Percentiles rank a stretch among this genome's conserved stretches.
These are phyloP conservation scores for Hysterium pulicare DNA, from an alignment of 2,329 filamentous ascomycete genomes.

Conservation along the genomic window DNA sequence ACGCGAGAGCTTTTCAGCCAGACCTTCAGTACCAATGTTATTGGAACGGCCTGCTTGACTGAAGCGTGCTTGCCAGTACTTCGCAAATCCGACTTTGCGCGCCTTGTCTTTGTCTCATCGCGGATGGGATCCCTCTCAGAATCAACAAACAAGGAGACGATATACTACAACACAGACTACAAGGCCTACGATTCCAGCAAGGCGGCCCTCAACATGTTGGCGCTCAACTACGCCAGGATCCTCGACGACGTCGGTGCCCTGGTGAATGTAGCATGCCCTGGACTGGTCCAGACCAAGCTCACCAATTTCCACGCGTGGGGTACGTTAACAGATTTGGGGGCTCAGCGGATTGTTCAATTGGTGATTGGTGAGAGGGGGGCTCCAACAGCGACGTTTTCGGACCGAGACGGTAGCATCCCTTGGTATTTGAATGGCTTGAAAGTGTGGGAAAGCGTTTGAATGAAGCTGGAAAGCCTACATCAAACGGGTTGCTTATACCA, in stretches of 20 bases:
- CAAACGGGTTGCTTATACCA: background rate
- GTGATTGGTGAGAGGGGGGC: background rate
- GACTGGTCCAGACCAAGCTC: constrained; percentile 28
- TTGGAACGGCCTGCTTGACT: constrained; percentile 20
- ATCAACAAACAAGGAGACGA: constrained; percentile 23
- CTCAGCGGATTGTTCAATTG: background rate
- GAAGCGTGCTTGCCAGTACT: constrained; percentile 30
- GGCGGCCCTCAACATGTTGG: constrained; percentile 41
- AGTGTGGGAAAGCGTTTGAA: background rate
- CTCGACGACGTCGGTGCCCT: constrained; percentile 28
- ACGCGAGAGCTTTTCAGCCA: constrained; percentile 36
- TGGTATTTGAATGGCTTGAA: background rate
- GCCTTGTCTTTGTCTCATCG: constrained; percentile 41
- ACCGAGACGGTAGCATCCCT: background rate
- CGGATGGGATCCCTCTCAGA: constrained; percentile 33
- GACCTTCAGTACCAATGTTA: constrained; percentile 39
- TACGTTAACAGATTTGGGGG: background rate
- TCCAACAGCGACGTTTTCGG: background rate
- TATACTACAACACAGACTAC: constrained; percentile 25
- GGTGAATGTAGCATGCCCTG: constrained; percentile 39
- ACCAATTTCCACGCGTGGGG: background rate
- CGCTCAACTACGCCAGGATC: constrained; percentile 32
- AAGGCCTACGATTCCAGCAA: constrained; percentile 43
- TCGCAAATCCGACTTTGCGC: constrained; percentile 23
- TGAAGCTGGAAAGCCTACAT: background rate